Base-by-base conservation (phyloP, 140 eudicot species). In the Senecio squalidus region DNA sequence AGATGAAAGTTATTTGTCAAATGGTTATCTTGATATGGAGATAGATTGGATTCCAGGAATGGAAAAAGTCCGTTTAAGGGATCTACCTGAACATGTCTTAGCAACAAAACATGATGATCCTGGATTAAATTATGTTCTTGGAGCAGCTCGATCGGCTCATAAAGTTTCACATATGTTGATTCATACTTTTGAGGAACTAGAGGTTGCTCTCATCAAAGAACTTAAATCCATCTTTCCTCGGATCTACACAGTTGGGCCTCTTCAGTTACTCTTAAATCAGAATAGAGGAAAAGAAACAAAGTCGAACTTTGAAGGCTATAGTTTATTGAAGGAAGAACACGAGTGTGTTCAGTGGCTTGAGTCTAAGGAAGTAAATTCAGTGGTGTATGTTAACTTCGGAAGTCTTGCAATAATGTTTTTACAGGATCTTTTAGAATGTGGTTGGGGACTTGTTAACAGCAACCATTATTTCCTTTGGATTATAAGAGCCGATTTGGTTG, bases 361-460 rank as follows among this genome's bases (percentile, higher is more conserved):
- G 15, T 51, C 64, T 5, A 62, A 62, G 28, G 30, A 52, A 62
- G 52, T 48, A 1, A 27, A 68, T 11, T 75, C 73, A 0, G 78
- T 73, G 5, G 56, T 73, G 22, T 73, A 62, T 17, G 70, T 71
- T 4, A 71, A 51, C 50, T 69, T 69, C 20, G 75, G 75, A 20
- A 69, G 75, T 31, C 3, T 60, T 2, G 56, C 68, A 2, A 44
- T 58, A 2, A 65, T 73, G 78, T 58, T 63, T 4, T 9, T 34
- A 31, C 50, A 73, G 39, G 68, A 73, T 11, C 9, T 73, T 2
- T 1, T 75, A 2, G 78, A 76, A 53, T 17, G 71, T 4, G 82
- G 74, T 48, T 71, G 78, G 78, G 82, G 78, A 22, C 82, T 76
- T 21, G 66, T 64, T 18, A 65, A 71, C 21, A 76, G 82, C 28